These are phyloP conservation scores for Zasmidium citrigriseum DNA, from an alignment of 2,329 filamentous ascomycete genomes.

Conservation along the genomic window DNA sequence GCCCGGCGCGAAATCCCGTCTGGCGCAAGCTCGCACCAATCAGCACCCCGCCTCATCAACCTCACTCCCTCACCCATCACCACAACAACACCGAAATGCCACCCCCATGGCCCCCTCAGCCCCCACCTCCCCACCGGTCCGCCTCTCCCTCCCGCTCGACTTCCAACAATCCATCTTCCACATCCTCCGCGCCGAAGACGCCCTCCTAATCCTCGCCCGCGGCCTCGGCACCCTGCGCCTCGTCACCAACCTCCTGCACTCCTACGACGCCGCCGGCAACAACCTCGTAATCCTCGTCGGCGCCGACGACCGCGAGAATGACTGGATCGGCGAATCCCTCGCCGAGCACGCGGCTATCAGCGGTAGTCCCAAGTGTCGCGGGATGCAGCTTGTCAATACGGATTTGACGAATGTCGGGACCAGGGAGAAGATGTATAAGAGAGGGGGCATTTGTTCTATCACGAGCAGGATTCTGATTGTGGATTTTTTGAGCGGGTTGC, in stretches of 20 bases:
- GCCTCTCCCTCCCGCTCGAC: conserved; percentile 77
- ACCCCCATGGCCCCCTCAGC: neutral
- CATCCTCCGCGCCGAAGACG: conserved; percentile 86
- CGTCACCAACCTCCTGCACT: conserved; percentile 93
- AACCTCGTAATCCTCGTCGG: conserved; percentile 88
- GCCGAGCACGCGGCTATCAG: conserved; percentile 94
- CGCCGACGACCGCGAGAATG: conserved; percentile 89
- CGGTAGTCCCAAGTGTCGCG: conserved; percentile 76
- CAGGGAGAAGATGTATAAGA: conserved; percentile 86
- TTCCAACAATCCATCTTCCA: conserved; percentile 96
- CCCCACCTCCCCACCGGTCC: conserved; percentile 58
- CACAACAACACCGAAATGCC: neutral
- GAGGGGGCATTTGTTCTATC: conserved; percentile 91
- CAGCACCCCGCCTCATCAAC: neutral
- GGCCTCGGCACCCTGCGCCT: conserved; percentile 90
- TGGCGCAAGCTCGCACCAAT: too few relatives aligned
- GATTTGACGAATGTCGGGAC: conserved; percentile 85
- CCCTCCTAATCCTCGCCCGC: conserved; percentile 86
- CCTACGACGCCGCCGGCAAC: conserved; percentile 93
- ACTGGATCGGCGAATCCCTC: conserved; percentile 93
- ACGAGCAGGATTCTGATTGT: conserved; percentile 95
- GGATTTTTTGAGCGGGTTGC: conserved; percentile 80
- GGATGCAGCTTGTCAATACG: conserved; percentile 89
- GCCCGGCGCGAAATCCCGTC: too few relatives aligned
- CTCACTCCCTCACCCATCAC: neutral